Conservation (phyloP, 2,329 filamentous ascomycete genomes). For the Celoporthe dispersa region DNA sequence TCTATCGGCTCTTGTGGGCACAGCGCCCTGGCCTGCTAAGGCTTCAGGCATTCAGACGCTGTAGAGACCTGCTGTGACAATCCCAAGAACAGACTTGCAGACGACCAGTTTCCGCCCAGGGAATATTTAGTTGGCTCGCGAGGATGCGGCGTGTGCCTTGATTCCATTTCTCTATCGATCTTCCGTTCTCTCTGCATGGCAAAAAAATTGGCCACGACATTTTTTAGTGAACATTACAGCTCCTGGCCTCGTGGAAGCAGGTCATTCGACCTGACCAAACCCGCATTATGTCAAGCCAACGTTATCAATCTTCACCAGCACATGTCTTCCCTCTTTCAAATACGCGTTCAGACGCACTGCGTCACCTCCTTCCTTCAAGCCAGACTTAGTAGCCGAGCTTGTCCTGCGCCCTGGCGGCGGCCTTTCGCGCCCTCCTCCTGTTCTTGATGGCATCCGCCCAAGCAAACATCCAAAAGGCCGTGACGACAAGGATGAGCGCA, state of each 20-base stretch:
- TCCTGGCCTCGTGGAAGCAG: background rate
- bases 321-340: background rate
- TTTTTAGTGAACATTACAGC: background rate
- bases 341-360: background rate
- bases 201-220: background rate
- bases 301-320: background rate
- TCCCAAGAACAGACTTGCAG: too few species aligned
- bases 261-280: too few species aligned
- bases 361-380: background rate
- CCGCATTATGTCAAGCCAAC: background rate
- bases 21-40: too few species aligned
- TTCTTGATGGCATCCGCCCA: conserved; percentile 1
- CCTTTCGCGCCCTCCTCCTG: background rate
- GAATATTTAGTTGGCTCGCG: background rate
- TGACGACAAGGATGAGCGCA: conserved; percentile 46
- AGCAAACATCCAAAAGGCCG: conserved; percentile 45
- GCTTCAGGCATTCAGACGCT: too few species aligned
- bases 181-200: background rate
- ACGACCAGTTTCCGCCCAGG: background rate
- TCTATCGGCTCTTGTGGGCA: background rate
- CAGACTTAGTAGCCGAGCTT: background rate
- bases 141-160: background rate
- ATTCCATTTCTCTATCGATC: background rate
- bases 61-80: background rate
- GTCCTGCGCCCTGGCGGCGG: background rate